These are phyloP conservation scores for Pyrenophora graminea DNA, from an alignment of 2,329 filamentous ascomycete genomes.

Conservation along the genomic window DNA sequence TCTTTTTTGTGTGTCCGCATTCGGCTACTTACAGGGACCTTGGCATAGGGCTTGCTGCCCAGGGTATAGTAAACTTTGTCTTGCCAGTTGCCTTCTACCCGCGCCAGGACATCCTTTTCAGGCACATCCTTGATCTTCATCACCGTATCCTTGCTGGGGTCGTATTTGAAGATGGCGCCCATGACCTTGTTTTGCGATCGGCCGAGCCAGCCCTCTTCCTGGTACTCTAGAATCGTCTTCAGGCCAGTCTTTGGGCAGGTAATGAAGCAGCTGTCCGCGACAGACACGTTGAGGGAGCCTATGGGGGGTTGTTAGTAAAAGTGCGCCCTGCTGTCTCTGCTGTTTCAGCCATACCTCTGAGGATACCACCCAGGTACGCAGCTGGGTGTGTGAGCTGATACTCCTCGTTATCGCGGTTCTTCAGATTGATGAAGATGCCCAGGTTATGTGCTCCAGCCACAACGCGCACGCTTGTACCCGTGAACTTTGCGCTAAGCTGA, in stretches of 20 bases:
- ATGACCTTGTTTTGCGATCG: conserved; percentile 89
- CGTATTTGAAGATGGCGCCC: conserved; percentile 87
- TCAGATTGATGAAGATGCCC: conserved; percentile 89
- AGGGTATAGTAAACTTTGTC: conserved; percentile 66
- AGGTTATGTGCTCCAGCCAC: conserved; percentile 90
- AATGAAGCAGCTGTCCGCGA: conserved; percentile 86
- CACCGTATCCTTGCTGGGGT: conserved; percentile 82
- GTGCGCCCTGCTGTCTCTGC: not conserved
- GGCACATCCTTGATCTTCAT: conserved; percentile 82
- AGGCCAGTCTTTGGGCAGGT: conserved; percentile 88
- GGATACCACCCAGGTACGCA: conserved; percentile 86
- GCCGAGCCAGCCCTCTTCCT: conserved; percentile 93
- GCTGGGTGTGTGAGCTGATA: conserved; percentile 94
- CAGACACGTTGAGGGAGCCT: conserved; percentile 82
- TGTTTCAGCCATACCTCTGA: conserved; percentile 60
- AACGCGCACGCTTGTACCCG: conserved; percentile 90
- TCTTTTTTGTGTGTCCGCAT: not conserved
- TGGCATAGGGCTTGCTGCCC: conserved; percentile 52
- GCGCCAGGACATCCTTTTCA: conserved; percentile 79
- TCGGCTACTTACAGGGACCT: conserved; percentile 58
- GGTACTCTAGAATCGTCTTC: conserved; percentile 89
- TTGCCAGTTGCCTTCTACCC: conserved; percentile 86
- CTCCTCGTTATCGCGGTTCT: conserved; percentile 79
- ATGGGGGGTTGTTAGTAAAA: conserved; percentile 11
- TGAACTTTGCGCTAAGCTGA: conserved; percentile 97